Conservation (phyloP, 805 yeast species). For the Teunomyces kruisii region DNA sequence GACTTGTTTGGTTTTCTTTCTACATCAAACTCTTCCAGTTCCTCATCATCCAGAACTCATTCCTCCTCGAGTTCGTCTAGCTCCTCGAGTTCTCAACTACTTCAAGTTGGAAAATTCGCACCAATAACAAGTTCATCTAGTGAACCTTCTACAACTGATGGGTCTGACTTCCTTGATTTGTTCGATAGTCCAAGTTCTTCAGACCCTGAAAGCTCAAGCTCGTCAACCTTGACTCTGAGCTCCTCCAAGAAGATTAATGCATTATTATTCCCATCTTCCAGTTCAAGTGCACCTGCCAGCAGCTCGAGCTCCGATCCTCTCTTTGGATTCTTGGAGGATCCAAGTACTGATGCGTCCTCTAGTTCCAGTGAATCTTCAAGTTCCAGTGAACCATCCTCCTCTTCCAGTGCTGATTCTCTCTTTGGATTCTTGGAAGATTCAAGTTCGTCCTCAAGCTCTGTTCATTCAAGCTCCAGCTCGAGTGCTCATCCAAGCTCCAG, state of each 20-base stretch:
- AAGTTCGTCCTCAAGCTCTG: slow-evolving; percentile 10
- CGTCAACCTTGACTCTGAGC: background rate
- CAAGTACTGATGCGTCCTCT: slow-evolving; percentile 3
- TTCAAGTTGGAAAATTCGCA: background rate
- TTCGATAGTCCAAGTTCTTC: background rate
- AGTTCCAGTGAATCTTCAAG: background rate
- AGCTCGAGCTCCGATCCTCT: slow-evolving; percentile 7
- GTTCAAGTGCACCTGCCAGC: slow-evolving; percentile 6
- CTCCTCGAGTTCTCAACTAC: slow-evolving; percentile 5
- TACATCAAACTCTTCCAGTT: background rate
- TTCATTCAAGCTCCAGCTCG: slow-evolving; percentile 11
- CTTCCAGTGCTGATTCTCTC: slow-evolving; percentile 1
- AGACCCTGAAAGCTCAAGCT: slow-evolving; percentile 6
- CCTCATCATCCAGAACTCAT: background rate
- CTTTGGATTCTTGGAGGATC: slow-evolving; percentile 5
- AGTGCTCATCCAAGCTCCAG: slow-evolving; percentile 8
- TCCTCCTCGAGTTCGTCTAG: slow-evolving; percentile 6
- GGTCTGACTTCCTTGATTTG: background rate
- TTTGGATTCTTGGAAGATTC: background rate
- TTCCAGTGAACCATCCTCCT: no score
- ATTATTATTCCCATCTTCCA: slow-evolving; percentile 2
- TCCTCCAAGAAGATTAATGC: background rate
- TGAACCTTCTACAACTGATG: background rate
- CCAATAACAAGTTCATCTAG: background rate
- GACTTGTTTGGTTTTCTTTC: background rate